Evolutionary conservation across 2,329 filamentous ascomycete species (phyloP).

Genomic region (Pseudogymnoascus sp.): DNA sequence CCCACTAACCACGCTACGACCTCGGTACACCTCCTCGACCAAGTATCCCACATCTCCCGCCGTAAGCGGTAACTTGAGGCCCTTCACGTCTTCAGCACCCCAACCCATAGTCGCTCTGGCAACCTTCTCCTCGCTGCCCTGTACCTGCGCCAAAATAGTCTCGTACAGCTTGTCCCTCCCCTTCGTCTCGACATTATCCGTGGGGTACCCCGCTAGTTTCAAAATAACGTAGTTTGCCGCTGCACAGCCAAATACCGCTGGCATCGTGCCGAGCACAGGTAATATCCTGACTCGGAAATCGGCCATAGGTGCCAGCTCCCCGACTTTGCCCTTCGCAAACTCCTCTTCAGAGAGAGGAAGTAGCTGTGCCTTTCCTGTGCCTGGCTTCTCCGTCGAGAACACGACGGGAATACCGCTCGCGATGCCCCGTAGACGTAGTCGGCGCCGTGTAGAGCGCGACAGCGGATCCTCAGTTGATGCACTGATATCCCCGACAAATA

Average conservation of each 20-base stretch:
- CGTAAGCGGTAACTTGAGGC: constrained; percentile 73
- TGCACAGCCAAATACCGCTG: constrained; percentile 87
- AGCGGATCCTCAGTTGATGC: constrained; percentile 81
- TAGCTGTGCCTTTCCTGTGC: constrained; percentile 83
- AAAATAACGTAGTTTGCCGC: constrained; percentile 91
- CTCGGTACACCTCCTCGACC: constrained; percentile 81
- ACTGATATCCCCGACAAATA: constrained; percentile 88
- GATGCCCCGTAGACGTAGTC: constrained; percentile 67
- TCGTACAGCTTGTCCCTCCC: constrained; percentile 89
- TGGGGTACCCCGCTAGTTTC: constrained; percentile 72
- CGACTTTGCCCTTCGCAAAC: constrained; percentile 76
- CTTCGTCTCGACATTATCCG: constrained; percentile 76
- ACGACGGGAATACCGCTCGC: constrained; percentile 83
- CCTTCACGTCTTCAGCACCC: constrained; percentile 45
- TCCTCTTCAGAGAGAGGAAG: constrained; percentile 84
- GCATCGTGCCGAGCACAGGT: constrained; percentile 94
- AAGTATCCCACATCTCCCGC: constrained; percentile 79
- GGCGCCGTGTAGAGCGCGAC: constrained; percentile 74
- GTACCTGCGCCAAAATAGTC: constrained; percentile 66
- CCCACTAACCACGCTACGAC: constrained; percentile 76
- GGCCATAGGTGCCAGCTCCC: constrained; percentile 79
- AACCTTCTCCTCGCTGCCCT: constrained; percentile 72
- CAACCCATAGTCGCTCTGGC: constrained; percentile 47
- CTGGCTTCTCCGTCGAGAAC: constrained; percentile 85
- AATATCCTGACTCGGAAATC: constrained; percentile 94